Evolutionary conservation across 1,139 yeast genomes (phyloP), one percentile per base, ranked within the genome.

Genomic region (Pichia sorboxylosa): DNA sequence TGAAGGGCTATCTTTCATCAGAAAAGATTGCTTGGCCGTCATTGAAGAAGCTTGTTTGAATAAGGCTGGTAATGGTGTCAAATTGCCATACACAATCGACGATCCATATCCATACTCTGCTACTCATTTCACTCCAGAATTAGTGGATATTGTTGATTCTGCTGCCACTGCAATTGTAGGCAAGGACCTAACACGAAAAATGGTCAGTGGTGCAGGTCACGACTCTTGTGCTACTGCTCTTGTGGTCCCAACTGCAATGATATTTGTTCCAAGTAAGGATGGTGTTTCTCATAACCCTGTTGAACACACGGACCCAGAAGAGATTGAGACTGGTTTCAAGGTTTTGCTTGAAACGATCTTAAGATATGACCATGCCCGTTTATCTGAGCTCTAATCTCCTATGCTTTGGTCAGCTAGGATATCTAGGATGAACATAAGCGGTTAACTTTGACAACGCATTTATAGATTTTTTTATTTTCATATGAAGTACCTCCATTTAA

Each of bases 191-290:
- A 55, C 60, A 20, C 54, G 61, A 36, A 63, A 58, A 23, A 70
- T 78, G 32, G 64, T 67, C 29, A 70, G 79, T 44, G 85, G 85
- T 23, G 83, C 84, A 4, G 84, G 82, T 14, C 85, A 78, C 47
- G 87, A 78, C 48, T 70, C 80, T 4, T 74, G 83, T 44, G 63
- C 69, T 22, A 70, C 79, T 4, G 62, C 69, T 21, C 45, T 56
- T 7, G 61, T 64, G 29, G 66, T 71, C 24, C 85, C 87, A 17
- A 76, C 85, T 0, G 69, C 82, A 1, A 78, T 78, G 85, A 69
- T 78, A 19, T 78, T 78, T 51, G 73, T 76, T 45, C 85, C 87
- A 6, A 69, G 80, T 20, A 68, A 59, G 45, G 76, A 73, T 47
- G 85, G 85, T n/a, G 61, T 78, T 26, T 68, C 77, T 18, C 85